phyloP scores from a whole-genome alignment of 2,329 filamentous ascomycete genomes.

The Fusarium sp. region DNA sequence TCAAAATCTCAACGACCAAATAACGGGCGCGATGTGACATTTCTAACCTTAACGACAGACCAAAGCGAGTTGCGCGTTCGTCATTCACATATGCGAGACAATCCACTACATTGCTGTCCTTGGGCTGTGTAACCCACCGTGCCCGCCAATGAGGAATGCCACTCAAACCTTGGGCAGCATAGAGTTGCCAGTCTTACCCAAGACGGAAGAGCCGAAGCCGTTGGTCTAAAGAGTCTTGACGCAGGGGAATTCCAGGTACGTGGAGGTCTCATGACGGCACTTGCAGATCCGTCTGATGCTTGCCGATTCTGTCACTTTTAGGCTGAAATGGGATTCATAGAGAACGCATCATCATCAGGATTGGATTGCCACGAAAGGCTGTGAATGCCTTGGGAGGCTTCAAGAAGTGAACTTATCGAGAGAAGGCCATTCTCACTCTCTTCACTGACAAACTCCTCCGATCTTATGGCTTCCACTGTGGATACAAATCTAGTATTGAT shows the following conservation, averaged over 20 bases:
- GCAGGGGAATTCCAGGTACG: slow-evolving; percentile 25
- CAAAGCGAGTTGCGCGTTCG: background rate
- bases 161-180: background rate
- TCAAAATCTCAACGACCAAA: background rate
- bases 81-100: slow-evolving; percentile 19
- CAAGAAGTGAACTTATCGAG: background rate
- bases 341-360: background rate
- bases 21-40: background rate
- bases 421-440: background rate
- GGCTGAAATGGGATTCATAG: background rate
- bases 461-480: background rate
- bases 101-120: background rate
- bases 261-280: background rate
- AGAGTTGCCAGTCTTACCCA: background rate
- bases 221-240: background rate
- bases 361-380: background rate
- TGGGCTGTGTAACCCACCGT: background rate
- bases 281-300: background rate
- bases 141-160: slow-evolving; percentile 11
- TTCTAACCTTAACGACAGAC: background rate
- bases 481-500: no score
- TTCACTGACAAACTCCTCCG: background rate
- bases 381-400: background rate
- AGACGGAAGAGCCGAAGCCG: background rate
- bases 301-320: background rate